phyloP scores from a whole-genome alignment of 768 basidiomycete species.

The Hemileccinum rubropunctum region DNA sequence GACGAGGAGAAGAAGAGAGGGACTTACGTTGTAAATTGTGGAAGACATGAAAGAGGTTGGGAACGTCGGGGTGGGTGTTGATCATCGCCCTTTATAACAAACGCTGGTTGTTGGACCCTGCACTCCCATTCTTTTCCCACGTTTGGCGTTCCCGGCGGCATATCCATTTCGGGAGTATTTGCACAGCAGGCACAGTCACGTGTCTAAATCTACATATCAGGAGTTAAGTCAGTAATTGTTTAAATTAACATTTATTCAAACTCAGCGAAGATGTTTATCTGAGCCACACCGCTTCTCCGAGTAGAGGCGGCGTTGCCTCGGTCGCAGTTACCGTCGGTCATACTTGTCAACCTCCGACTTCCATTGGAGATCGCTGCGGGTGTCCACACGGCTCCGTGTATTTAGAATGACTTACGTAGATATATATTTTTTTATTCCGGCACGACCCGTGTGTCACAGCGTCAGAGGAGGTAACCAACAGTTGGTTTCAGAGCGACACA shows the following conservation, averaged over 20 bases:
- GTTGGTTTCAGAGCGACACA: too few relatives aligned
- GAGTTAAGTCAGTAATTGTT: constrained; percentile 9
- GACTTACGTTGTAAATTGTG: constrained; percentile 39
- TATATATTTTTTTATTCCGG: too few relatives aligned
- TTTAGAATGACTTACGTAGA: too few relatives aligned
- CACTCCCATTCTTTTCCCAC: constrained; percentile 34
- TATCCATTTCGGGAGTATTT: constrained; percentile 23
- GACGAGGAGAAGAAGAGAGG: not conserved
- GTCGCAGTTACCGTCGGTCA: constrained; percentile 8
- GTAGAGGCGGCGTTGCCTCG: not conserved
- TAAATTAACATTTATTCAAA: constrained; percentile 11
- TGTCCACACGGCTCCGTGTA: too few relatives aligned
- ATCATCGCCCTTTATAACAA: constrained; percentile 40
- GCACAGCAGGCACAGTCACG: constrained; percentile 32
- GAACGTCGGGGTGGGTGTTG: constrained; percentile 37
- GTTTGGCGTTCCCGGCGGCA: constrained; percentile 36
- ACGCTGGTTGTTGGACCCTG: constrained; percentile 34
- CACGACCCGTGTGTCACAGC: too few relatives aligned
- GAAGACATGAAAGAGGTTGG: constrained; percentile 38
- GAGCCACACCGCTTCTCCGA: not conserved
- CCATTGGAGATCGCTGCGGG: too few relatives aligned
- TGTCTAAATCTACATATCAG: constrained; percentile 17
- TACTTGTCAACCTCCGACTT: constrained; percentile 3
- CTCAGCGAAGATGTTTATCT: constrained; percentile 27
- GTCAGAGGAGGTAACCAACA: too few relatives aligned